Evolutionary conservation across 2,329 filamentous ascomycete genomes (phyloP).

Genomic region (Colletotrichum magnum): DNA sequence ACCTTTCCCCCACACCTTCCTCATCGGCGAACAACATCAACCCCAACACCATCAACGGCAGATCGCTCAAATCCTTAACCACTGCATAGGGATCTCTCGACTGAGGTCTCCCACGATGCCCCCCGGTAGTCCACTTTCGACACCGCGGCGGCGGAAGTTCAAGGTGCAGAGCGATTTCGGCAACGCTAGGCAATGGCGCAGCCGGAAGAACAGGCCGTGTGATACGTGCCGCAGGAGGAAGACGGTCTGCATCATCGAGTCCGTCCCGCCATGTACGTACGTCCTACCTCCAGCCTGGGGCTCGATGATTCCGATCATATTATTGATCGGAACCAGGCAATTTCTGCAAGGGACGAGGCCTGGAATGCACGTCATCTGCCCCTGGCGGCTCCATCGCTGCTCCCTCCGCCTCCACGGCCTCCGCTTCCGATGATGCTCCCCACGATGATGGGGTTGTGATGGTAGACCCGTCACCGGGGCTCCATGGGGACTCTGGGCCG

Average conservation of each 20-base stretch:
- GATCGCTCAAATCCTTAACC: too few relatives aligned
- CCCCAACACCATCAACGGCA: too few relatives aligned
- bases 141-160: constrained; percentile 50
- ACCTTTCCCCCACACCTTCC: neutral
- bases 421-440: neutral
- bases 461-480: too few relatives aligned
- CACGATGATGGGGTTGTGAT: neutral
- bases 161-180: constrained; percentile 59
- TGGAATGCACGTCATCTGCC: neutral
- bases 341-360: constrained; percentile 50
- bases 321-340: constrained; percentile 43
- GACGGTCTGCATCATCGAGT: constrained; percentile 62
- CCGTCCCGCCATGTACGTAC: constrained; percentile 61
- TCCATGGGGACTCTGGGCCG: neutral
- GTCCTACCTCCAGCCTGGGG: constrained; percentile 37
- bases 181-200: constrained; percentile 55
- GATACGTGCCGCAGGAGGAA: constrained; percentile 61
- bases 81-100: neutral
- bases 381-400: too few relatives aligned
- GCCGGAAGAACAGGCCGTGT: constrained; percentile 62
- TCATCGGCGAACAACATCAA: too few relatives aligned
- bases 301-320: neutral
- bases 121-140: neutral
- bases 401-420: neutral
- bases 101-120: neutral